A percentile compares a stretch with the other conserved stretches of the same genome.
phyloP scores from a whole-genome alignment of 164 flowering plant species.

The Hamamelis virginiana region DNA sequence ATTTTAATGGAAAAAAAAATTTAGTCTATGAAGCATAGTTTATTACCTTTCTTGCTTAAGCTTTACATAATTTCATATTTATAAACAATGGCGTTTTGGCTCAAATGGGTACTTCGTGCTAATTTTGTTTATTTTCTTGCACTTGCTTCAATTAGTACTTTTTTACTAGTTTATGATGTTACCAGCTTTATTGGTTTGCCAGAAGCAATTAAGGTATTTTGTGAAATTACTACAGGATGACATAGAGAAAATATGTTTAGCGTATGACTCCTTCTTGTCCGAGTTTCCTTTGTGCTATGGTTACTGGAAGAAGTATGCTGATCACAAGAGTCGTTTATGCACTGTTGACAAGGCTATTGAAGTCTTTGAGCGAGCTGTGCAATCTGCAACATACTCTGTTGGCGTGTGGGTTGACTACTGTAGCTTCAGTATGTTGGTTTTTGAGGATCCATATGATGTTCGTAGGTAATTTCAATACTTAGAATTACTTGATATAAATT shows the following conservation, averaged over 20 bases:
- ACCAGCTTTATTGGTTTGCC: constrained; percentile 7
- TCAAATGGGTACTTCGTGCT: no score
- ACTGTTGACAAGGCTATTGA: constrained; percentile 54
- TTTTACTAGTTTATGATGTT: neutral
- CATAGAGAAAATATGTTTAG: constrained; percentile 47
- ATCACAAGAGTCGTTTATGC: constrained; percentile 58
- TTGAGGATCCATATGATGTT: constrained; percentile 72
- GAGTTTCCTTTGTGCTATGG: constrained; percentile 87
- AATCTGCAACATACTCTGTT: constrained; percentile 65
- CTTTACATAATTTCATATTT: no score
- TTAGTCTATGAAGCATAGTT: no score
- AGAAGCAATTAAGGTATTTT: neutral
- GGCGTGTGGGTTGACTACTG: constrained; percentile 84
- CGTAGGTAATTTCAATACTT: constrained; percentile 55
- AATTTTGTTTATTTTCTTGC: neutral
- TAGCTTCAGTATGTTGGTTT: constrained; percentile 45
- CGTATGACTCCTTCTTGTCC: constrained; percentile 75
- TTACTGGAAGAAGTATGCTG: constrained; percentile 90
- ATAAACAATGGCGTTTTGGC: no score
- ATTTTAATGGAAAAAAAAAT: no score
- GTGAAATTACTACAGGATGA: constrained; percentile 58
- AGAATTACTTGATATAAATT: no score
- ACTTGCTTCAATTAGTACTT: neutral
- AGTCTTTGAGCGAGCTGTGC: constrained; percentile 74
- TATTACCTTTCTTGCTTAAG: no score